Evolutionary conservation across 768 basidiomycete species (phyloP).

Genomic region (Lactifluus pinguis): DNA sequence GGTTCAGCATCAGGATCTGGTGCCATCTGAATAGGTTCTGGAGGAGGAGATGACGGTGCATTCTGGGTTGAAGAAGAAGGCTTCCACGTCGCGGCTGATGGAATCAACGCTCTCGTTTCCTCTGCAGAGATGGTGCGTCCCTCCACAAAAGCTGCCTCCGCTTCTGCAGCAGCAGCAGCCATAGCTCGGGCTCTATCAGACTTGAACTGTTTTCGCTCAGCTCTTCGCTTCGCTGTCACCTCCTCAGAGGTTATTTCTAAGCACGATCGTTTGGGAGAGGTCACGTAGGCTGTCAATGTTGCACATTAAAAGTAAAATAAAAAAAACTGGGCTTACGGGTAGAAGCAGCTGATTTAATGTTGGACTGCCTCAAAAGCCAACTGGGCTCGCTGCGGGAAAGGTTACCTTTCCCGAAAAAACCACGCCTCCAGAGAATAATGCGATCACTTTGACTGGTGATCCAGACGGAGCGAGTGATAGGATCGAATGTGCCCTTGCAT

Average conservation of each 20-base stretch:
- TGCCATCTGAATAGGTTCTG: constrained; percentile 22
- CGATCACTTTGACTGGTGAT: constrained; percentile 56
- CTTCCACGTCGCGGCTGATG: constrained; percentile 77
- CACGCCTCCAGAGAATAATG: constrained; percentile 71
- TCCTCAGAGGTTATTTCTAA: constrained; percentile 83
- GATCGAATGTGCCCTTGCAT: constrained; percentile 71
- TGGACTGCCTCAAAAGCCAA: constrained; percentile 78
- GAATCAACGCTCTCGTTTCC: constrained; percentile 47
- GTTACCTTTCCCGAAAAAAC: constrained; percentile 97
- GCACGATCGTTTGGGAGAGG: not conserved
- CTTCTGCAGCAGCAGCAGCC: constrained; percentile 70
- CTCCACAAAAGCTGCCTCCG: constrained; percentile 71
- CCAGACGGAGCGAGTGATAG: constrained; percentile 82
- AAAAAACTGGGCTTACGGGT: constrained; percentile 41
- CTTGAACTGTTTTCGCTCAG: constrained; percentile 89
- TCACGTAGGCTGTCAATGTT: not conserved
- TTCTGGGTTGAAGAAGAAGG: constrained; percentile 30
- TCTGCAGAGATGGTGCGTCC: constrained; percentile 52
- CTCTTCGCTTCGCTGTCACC: constrained; percentile 76
- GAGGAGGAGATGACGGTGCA: constrained; percentile 18
- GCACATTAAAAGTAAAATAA: too few relatives aligned
- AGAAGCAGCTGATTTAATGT: constrained; percentile 41
- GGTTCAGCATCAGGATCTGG: constrained; percentile 41
- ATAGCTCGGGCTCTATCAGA: constrained; percentile 84
- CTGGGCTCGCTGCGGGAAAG: constrained; percentile 91